Evolutionary conservation across 2,329 filamentous ascomycete genomes (phyloP).

Genomic region (Beauveria brongniartii): DNA sequence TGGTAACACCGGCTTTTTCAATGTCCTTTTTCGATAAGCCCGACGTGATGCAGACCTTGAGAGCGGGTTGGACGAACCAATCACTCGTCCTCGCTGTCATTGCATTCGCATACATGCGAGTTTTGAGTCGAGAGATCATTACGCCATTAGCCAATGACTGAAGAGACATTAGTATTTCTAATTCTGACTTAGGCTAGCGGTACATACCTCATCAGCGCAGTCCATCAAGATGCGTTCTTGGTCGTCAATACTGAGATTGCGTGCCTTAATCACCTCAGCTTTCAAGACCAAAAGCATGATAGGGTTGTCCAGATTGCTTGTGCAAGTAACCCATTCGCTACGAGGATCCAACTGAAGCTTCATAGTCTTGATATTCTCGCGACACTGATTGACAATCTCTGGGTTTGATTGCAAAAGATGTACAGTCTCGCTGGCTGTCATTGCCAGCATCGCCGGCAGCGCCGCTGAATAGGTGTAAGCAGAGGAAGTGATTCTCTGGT

Average conservation of each 20-base stretch:
- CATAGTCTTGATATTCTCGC: constrained; percentile 83
- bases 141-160: constrained; percentile 82
- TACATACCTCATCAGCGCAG: constrained; percentile 84
- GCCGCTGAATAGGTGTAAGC: constrained; percentile 96
- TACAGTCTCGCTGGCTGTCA: constrained; percentile 90
- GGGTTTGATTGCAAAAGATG: constrained; percentile 79
- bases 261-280: constrained; percentile 66
- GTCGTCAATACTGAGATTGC: constrained; percentile 61
- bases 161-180: constrained; percentile 11
- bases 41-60: constrained; percentile 86
- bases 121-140: constrained; percentile 79
- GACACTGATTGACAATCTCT: constrained; percentile 67
- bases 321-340: constrained; percentile 85
- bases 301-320: constrained; percentile 76
- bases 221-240: constrained; percentile 83
- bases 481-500: constrained; percentile 87
- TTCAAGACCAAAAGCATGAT: constrained; percentile 79
- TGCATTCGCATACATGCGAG: constrained; percentile 55
- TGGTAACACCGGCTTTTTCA: constrained; percentile 82
- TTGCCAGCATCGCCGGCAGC: constrained; percentile 84
- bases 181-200: background rate
- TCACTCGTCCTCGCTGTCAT: constrained; percentile 60
- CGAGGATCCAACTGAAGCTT: constrained; percentile 80
- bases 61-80: constrained; percentile 66
- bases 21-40: constrained; percentile 89